Base-by-base conservation (phyloP, 352 stramenopile genomes). In the Nothophytophthora sp. region DNA sequence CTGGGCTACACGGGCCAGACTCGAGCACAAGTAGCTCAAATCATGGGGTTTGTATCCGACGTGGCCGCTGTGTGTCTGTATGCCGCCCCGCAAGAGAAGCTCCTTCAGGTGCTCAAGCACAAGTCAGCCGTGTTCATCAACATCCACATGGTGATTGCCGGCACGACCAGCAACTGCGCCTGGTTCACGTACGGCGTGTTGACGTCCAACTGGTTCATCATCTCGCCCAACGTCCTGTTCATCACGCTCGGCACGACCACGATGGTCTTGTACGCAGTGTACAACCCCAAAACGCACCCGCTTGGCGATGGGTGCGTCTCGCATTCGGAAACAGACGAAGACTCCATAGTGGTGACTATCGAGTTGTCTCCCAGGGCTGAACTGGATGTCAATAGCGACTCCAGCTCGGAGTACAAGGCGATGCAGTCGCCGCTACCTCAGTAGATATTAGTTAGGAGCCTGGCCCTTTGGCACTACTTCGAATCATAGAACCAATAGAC, bases 71-170 rank as follows among this genome's bases (percentile, higher is more conserved):
- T 78, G 38, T 75, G 68, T n/a, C 43, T 79, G 34, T 80, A 80
- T 44, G 70, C 58, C 4, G 58, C 66, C 1, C 66, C 66, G 0
- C 62, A 77, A 55, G 70, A 77, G 60, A 72, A 66, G 29, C 42
- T 81, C 22, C 60, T 56, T 22, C 66, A 68, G 18, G 70, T 80
- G 24, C 54, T 77, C 28, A 64, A 64, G 34, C 41, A 69, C 52
- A 69, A 70, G 40, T 81, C 59, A 13, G 73, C 50, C 16, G 58
- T 70, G 13, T 84, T 78, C 61, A 70, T 86, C 40, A 73, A 76
- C 28, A 68, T 87, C 38, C 56, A 76, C 40, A 73, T 87, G 59
- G 65, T 81, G 12, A 33, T 76, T 32, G 66, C 69, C 22, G 68
- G 65, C 22, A 52, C 66, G 1, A 47, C 70, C 37, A 86, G 80